Base-by-base conservation (phyloP, 768 basidiomycete species). In the Trametes coccinea region DNA sequence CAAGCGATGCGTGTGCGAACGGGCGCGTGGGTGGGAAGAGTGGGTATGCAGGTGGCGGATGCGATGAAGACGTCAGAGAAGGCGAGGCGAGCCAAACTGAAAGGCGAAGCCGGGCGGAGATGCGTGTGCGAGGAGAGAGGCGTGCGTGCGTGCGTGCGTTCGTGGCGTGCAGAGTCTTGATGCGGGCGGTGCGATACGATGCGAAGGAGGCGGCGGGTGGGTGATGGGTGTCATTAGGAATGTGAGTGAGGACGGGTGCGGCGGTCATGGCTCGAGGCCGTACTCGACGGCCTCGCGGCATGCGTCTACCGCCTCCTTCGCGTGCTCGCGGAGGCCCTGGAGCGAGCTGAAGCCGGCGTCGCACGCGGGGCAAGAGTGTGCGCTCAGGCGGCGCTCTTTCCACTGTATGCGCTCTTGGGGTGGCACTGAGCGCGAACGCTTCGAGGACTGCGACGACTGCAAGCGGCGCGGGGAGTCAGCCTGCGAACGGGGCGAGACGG, bases 211-310 rank as follows among this genome's bases (percentile, higher is more conserved):
- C 5, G 46, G 44, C 52, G n/a, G 39, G 40, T 33, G 47, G 60
- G 16, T 49, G 49, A 27, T 16, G 30, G 33, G 59, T 9, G 46
- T 40, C 41, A 30, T 29, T 8, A 11, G 30, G 53, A 22, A 30
- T 7, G 48, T 22, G 45, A 47, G 40, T 13, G 53, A 31, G 44
- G 17, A 30, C 49, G 56, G 45, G 33, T n/a, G 53, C 44, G 45
- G 51, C 29, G n/a, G 65, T 66, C 64, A 66, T 75, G 64, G 78
- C 71, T 92, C 90, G 60, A 91, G 84, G 27, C 84, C 83, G 72
- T 92, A 92, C 64, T 86, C 84, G 69, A 90, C 89, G 10, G 89
- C 89, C 53, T 81, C 81, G 60, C 80, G 82, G 69, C 90, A 92
- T 6, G 89, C 90, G 69, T 89, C 87, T 31, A 76, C 72, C 9